Evolutionary conservation across 805 yeast genomes (phyloP).

Genomic region (Candida silvicultrix): DNA sequence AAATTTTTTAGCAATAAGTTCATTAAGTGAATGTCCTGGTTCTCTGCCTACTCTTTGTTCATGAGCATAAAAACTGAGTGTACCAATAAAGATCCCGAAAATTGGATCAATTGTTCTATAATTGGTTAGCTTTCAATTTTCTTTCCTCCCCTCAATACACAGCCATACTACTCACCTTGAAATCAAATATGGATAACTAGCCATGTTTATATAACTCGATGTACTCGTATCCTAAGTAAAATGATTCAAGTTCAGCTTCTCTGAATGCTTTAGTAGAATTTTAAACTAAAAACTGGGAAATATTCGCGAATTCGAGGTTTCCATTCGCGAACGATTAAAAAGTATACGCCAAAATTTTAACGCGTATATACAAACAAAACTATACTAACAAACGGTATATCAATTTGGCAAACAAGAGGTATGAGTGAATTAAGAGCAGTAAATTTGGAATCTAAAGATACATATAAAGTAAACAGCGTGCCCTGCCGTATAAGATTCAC

Average conservation of each 20-base stretch:
- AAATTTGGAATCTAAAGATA: not conserved
- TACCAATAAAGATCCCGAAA: slow-evolving; percentile 57
- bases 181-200: slow-evolving; percentile 14
- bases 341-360: not conserved
- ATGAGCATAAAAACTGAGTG: slow-evolving; percentile 54
- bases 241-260: no score
- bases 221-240: no score
- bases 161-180: slow-evolving; percentile 16
- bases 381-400: no score
- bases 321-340: no score
- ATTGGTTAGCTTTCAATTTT: not conserved
- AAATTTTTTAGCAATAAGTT: slow-evolving; percentile 35
- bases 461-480: slow-evolving; percentile 14
- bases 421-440: slow-evolving; percentile 1
- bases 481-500: slow-evolving; percentile 23
- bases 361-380: not conserved
- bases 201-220: not conserved
- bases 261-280: not conserved
- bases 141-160: no score
- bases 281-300: not conserved
- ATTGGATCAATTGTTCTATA: slow-evolving; percentile 54
- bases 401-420: no score
- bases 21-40: slow-evolving; percentile 55
- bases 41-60: slow-evolving; percentile 53
- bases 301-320: not conserved